Conservation (phyloP, 2,329 filamentous ascomycete species). For the Magnaporthiopsis rhizophila region DNA sequence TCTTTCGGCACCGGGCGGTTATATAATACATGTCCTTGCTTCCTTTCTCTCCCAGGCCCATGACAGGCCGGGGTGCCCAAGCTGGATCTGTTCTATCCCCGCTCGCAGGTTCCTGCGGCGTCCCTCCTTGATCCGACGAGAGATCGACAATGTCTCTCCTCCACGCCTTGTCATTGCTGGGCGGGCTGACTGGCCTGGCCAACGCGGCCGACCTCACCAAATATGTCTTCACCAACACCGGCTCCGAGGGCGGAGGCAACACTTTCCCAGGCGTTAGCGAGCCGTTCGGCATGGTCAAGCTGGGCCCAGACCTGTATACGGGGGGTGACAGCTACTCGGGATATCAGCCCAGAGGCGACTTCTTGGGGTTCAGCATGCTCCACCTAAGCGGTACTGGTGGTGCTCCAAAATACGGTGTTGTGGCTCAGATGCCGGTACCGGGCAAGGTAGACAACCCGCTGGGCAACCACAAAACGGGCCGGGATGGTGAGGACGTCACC, state of each 20-base stretch:
- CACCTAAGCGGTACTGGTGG: conserved; percentile 62
- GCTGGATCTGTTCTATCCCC: background rate
- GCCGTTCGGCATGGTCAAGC: conserved; percentile 40
- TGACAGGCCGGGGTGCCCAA: background rate
- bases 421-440: conserved; percentile 48
- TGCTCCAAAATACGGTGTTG: conserved; percentile 61
- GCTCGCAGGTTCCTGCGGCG: background rate
- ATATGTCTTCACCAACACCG: conserved; percentile 35
- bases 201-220: conserved; percentile 18
- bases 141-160: conserved; percentile 1
- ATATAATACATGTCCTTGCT: background rate
- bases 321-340: conserved; percentile 44
- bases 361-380: conserved; percentile 55
- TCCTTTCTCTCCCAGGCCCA: background rate
- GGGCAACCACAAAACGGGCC: conserved; percentile 44
- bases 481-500: conserved; percentile 41
- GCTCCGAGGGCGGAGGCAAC: conserved; percentile 36
- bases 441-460: conserved; percentile 46
- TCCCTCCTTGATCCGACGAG: background rate
- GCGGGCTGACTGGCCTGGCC: conserved; percentile 4
- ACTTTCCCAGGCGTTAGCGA: conserved; percentile 41
- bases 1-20: background rate
- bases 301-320: conserved; percentile 40
- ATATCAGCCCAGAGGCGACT: conserved; percentile 39
- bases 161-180: background rate